A percentile compares a stretch with the other conserved stretches of the same genome.
Evolutionary conservation across 2,329 filamentous ascomycete genomes (phyloP).

Genomic region (Exophiala xenobiotica): DNA sequence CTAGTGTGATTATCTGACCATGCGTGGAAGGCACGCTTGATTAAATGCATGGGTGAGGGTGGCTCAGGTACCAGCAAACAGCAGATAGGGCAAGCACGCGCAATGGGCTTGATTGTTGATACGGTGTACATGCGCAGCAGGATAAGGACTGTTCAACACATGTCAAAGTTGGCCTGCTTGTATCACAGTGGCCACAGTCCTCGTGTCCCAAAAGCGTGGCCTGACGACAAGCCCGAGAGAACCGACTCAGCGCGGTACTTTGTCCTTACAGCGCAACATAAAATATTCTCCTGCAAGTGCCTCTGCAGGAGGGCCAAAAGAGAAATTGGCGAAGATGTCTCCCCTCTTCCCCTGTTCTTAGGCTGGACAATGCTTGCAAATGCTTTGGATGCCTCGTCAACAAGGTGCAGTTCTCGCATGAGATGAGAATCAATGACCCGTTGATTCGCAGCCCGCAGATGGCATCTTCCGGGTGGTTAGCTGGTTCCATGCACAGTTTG

Average conservation of each 20-base stretch:
- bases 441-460: neutral
- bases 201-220: neutral
- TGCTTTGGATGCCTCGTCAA: neutral
- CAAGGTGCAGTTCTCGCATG: neutral
- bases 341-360: neutral
- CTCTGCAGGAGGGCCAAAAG: neutral
- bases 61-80: no score
- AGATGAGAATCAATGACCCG: neutral
- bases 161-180: neutral
- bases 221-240: neutral
- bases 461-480: conserved; percentile 1
- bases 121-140: neutral
- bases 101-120: no score
- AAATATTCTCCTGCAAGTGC: no score
- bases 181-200: neutral
- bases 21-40: no score
- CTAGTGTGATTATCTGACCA: no score
- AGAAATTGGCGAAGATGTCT: neutral
- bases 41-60: no score
- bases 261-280: neutral
- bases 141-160: neutral
- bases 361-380: neutral
- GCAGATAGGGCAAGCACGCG: no score
- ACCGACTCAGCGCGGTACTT: neutral
- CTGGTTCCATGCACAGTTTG: neutral